Percentiles rank a stretch among this genome's conserved stretches.
These are phyloP conservation scores for Nicotiana rustica DNA, from an alignment of 305 asterid genomes.

Conservation along the genomic window DNA sequence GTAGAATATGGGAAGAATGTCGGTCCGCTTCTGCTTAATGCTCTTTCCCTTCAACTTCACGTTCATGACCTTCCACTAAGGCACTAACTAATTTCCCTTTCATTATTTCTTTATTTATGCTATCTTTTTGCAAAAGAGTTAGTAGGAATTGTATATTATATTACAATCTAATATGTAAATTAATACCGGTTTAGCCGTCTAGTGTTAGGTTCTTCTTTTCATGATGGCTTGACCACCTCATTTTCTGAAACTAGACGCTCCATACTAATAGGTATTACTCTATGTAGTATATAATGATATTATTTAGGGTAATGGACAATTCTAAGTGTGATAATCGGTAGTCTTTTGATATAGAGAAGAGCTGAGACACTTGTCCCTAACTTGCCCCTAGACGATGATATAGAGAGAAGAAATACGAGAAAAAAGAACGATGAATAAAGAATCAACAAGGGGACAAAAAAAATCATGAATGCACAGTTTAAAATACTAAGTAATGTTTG, in stretches of 20 bases:
- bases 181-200: neutral
- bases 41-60: conserved; percentile 12
- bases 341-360: neutral
- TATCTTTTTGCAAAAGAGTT: neutral
- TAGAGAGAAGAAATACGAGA: neutral
- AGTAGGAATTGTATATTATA: neutral
- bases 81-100: neutral
- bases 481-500: neutral
- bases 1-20: conserved; percentile 27
- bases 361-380: neutral
- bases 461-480: too few relatives aligned
- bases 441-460: neutral
- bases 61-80: conserved; percentile 25
- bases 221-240: conserved; percentile 30
- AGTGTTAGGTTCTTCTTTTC: neutral
- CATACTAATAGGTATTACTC: neutral
- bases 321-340: neutral
- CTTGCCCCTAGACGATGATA: neutral
- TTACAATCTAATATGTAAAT: neutral
- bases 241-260: neutral
- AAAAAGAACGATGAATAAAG: neutral
- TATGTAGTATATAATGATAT: neutral
- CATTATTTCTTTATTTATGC: neutral
- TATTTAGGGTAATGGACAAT: neutral
- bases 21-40: neutral